phyloP scores from a whole-genome alignment of 2,329 filamentous ascomycete species.

The Pestalotiopsis sp. region DNA sequence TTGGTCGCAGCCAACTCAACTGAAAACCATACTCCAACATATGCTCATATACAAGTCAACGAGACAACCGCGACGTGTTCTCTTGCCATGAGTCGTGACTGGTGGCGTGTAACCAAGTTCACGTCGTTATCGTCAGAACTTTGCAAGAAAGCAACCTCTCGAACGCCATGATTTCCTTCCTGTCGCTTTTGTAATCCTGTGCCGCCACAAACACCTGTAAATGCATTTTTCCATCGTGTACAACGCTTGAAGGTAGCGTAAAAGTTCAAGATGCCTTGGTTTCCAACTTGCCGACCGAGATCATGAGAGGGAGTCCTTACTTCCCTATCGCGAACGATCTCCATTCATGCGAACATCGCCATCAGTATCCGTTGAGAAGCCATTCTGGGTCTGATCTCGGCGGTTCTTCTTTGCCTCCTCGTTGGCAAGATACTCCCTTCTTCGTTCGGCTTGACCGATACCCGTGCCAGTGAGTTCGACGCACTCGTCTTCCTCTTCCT shows the following conservation, averaged over 20 bases:
- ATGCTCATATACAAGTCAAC: neutral
- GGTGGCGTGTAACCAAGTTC: neutral
- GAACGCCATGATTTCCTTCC: neutral
- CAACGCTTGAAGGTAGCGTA: neutral
- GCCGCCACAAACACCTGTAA: neutral
- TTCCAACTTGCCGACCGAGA: neutral
- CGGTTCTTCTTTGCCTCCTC: neutral
- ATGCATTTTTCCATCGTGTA: neutral
- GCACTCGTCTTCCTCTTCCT: conserved; percentile 66
- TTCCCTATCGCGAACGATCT: neutral
- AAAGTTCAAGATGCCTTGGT: neutral
- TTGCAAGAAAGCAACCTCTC: neutral
- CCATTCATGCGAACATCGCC: conserved; percentile 2
- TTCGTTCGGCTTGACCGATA: neutral
- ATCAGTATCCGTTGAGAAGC: neutral
- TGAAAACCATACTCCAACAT: neutral
- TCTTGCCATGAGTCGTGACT: neutral
- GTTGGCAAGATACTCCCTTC: neutral
- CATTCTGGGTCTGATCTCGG: neutral
- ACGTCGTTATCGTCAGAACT: neutral
- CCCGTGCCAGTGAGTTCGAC: conserved; percentile 6
- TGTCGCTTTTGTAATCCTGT: neutral
- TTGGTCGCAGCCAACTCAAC: neutral
- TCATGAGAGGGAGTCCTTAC: neutral
- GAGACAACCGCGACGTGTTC: neutral